Base-by-base conservation (phyloP, 2,329 filamentous ascomycete genomes). In the Fusarium lateritium region DNA sequence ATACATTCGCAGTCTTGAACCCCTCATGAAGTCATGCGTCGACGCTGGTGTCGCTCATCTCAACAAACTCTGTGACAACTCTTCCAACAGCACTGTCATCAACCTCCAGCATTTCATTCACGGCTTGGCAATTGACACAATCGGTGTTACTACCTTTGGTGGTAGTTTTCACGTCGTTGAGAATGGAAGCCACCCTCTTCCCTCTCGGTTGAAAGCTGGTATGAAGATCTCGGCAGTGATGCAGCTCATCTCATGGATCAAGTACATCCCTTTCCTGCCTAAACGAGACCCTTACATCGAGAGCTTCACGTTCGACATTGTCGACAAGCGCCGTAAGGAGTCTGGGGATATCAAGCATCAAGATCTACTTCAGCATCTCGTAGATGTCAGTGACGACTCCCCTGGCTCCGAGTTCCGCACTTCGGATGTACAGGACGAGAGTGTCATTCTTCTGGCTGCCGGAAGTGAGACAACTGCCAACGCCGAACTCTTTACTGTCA, bases 181-280 rank as follows among this genome's bases (percentile, higher is more conserved):
- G 34, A 56, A 56, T 6, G 53, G 53, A 26, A 56, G 53, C 3
- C 53, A 56, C 17, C 53, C 53, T 15, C 43, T 56, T 1, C 53
- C 53, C 2, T 56, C 53, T 9, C 43, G 53, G 3, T 19, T 56
- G 5, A 56, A 56, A 24, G 53, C 53, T 11, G 53, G 53, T 1
- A 56, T 56, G 53, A 50, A 49, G 8, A 56, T 56, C 17, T 56
- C 53, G 24, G 53, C 43, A 6, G 53, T 56, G 8, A 56, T 56
- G 53, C 53, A 56, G 17, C 43, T 56, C 17, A 40, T 56, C 8
- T 6, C 33, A 9, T 56, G 53, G 53, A 40, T 56, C 15, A 50
- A 56, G 17, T 56, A 56, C 24, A 56, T 56, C 2, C 53, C 53
- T 17, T 56, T 56, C 6, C 24, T 56, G 3, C 53, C 53, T 7